Base-by-base conservation (phyloP, 148 eudicot genomes). In the Vaccinium macrocarpon region DNA sequence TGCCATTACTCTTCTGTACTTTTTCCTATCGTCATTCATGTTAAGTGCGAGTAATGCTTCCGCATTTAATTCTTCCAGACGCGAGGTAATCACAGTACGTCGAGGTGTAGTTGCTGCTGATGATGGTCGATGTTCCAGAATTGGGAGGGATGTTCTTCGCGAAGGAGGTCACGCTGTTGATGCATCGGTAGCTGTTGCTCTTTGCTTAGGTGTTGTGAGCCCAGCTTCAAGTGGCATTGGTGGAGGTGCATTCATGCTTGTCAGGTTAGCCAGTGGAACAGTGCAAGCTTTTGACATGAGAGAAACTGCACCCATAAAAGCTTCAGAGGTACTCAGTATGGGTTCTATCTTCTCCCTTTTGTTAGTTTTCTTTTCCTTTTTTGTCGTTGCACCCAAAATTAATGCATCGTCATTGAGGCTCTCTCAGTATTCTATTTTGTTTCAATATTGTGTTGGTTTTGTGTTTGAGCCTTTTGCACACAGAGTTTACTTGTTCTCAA, bases 211-310 rank as follows among this genome's bases (percentile, higher is more conserved):
- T 9, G 90, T 88, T 55, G 90, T 88, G 8, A 86, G 86, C 82
- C 88, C 88, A 8, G 87, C 86, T 59, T 84, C 88, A 49, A 88
- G 88, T 66, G 90, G 90, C 78, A 82, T 88, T 27, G 90, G 90
- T 62, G 90, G 90, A 50, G 90, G 90, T 16, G 90, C 87, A 15
- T 88, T 88, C 49, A 88, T 88, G 88, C 73, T 88, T 42, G 77
- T 88, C 2, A n/a, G 88, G 49, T 77, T 49, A 55, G 85, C 85
- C n/a, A 32, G 64, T 70, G 84, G 85, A 8, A 49, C 61, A 18
- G 48, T 84, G 4, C 87, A 82, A 49, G 88, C 87, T 27, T 72
- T 84, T 77, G 88, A 88, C 50, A 80, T 86, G 81, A 88, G 90
- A 78, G 90, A 88, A 84, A 88, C 71, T 46, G 90, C 90, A 23